Conservation (phyloP, 2,329 filamentous ascomycete genomes). For the Exophiala lecanii-corni region DNA sequence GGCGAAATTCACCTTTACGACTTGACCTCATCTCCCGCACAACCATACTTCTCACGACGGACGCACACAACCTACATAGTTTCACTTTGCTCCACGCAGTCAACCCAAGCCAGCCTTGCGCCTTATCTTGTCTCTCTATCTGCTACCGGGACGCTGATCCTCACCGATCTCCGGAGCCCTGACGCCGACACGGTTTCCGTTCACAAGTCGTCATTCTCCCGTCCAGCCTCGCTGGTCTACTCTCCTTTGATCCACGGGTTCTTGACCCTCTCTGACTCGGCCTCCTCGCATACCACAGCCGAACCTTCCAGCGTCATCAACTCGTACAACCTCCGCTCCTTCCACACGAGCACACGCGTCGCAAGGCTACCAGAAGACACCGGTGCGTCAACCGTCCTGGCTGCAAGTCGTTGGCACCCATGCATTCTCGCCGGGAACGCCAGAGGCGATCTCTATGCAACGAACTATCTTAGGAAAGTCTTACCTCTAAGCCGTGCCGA, state of each 20-base stretch:
- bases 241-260: slow-evolving; percentile 53
- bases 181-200: slow-evolving; percentile 17
- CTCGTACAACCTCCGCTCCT: slow-evolving; percentile 23
- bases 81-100: slow-evolving; percentile 35
- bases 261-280: slow-evolving; percentile 29
- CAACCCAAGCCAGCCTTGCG: slow-evolving; percentile 51
- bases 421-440: slow-evolving; percentile 49
- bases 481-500: slow-evolving; percentile 29
- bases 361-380: slow-evolving; percentile 41
- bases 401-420: slow-evolving; percentile 45
- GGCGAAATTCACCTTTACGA: slow-evolving; percentile 55
- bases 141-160: slow-evolving; percentile 51
- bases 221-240: slow-evolving; percentile 45
- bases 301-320: slow-evolving; percentile 16
- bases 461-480: slow-evolving; percentile 50
- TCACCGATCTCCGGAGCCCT: slow-evolving; percentile 50
- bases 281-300: slow-evolving; percentile 13
- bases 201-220: slow-evolving; percentile 39
- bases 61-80: slow-evolving; percentile 46
- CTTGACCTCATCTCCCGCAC: slow-evolving; percentile 18
- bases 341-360: slow-evolving; percentile 37
- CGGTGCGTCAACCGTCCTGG: slow-evolving; percentile 33
- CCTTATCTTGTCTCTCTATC: slow-evolving; percentile 49
- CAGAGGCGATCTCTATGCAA: slow-evolving; percentile 47
- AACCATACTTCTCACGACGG: slow-evolving; percentile 8